These are phyloP conservation scores for Echinosophora koreensis DNA, from an alignment of 306 rosid species.

Conservation along the genomic window DNA sequence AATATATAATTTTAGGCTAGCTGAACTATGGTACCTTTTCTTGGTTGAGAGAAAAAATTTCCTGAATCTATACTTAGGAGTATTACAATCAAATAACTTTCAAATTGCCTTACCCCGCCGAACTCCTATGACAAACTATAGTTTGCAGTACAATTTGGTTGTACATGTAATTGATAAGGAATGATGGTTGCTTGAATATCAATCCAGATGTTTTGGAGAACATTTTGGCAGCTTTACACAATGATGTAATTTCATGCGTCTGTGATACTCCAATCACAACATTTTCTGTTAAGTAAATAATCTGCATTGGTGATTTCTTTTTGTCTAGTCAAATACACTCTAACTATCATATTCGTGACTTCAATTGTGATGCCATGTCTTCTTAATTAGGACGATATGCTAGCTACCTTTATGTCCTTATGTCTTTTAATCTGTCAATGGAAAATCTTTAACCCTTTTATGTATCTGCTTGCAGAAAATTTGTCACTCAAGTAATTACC, in stretches of 20 bases:
- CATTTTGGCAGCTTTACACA: background rate
- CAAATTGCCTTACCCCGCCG: background rate
- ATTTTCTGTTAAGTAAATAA: slow-evolving; percentile 13
- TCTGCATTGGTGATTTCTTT: background rate
- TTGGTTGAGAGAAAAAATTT: background rate
- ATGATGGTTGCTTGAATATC: slow-evolving; percentile 12
- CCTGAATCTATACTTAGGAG: background rate
- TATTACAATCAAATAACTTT: background rate
- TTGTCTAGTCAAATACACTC: slow-evolving; percentile 11
- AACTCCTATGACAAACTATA: background rate
- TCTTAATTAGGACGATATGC: slow-evolving; percentile 33
- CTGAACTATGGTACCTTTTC: background rate
- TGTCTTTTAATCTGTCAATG: slow-evolving; percentile 21
- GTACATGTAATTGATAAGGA: slow-evolving; percentile 23
- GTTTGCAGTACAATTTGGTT: no score
- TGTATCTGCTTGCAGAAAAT: slow-evolving; percentile 65
- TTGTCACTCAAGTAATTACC: slow-evolving; percentile 79
- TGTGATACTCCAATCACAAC: slow-evolving; percentile 16
- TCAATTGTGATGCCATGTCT: slow-evolving; percentile 23
- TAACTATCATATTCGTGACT: slow-evolving; percentile 26
- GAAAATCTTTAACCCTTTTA: slow-evolving; percentile 41
- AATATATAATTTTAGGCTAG: no score
- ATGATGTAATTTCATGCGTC: slow-evolving; percentile 27
- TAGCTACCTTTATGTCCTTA: slow-evolving; percentile 10
- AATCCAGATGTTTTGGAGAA: background rate